Evolutionary conservation across 75 land plant species (phyloP), one percentile per base, ranked within the genome.

Genomic region (Sequoiadendron giganteum): DNA sequence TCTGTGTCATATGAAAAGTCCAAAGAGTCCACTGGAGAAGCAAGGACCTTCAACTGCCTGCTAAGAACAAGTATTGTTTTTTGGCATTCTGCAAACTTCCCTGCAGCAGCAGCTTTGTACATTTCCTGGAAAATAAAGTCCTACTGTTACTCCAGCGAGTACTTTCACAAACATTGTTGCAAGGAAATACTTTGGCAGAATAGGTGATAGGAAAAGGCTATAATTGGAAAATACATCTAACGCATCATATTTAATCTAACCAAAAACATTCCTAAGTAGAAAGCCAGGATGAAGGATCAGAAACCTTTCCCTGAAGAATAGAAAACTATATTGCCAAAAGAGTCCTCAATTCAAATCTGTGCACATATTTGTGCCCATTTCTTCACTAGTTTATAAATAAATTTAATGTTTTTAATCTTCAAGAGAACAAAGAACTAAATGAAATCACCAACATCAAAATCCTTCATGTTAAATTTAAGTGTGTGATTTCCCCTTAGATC

Each of bases 1-100:
- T 84, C 85, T 52, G 55, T 45, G 48, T 80, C 85, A 45, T 54
- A 84, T 32, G 85, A 58, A 54, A 52, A 84, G 54, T 49, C 85
- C 34, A 54, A 28, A 28, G 85, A 21, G 21, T 84, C 85, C 39
- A 16, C 85, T 49, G 85, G 85, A 30, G 92, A 79, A n/a, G 93
- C 93, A 42, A 96, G 91, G 38, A 93, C 94, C 86, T 95, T 90
- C 48, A 96, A 87, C 85, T 95, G 96, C 85, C 85, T 90, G 30
- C 94, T 91, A 1, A 96, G 93, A 73, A 93, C 91, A 15, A 91
- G 91, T 68, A 96, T 95, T 75, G 97, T 94, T 83, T 93, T 88
- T 89, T 95, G 96, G 72, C 96, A 96, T 87, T 95, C 96, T 18
- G 92, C 92, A 32, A 96, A 88, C 86, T 93, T 96, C 38, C 90